Base-by-base conservation (phyloP, 2,329 filamentous ascomycete species). In the Ceratocystis albifundus region DNA sequence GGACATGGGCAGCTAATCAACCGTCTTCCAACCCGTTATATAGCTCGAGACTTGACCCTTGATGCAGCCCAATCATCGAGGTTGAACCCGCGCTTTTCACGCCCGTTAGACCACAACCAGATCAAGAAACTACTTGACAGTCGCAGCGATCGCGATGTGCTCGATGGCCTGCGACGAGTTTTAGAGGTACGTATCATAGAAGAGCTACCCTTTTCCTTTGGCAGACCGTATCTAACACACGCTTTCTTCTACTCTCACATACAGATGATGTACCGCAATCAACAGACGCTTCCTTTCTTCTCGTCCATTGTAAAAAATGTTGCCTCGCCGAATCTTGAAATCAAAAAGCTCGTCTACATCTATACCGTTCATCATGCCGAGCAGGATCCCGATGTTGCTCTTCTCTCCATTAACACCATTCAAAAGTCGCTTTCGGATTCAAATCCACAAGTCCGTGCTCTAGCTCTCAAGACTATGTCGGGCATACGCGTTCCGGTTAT, bases 281-380 rank as follows among this genome's bases (percentile, higher is more conserved):
- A 95, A 74, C 88, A 90, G 71, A 96, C 91, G 67, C 81, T 96
- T 1, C 87, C 89, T 25, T 96, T 93, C 81, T 99, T 99, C 80
- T 96, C 93, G n/a, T 89, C 91, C 28, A 89, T 99, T 66, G 90
- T 99, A 75, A 99, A 99, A 79, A 99, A 97, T 72, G 90, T 96
- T 68, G 93, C 93, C 32, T 96, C 90, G 46, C 88, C 92, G 15
- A 96, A 91, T 72, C 82, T 96, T 72, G 91, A 96, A 73, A 92
- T 97, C 76, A 95, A 96, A 78, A 97, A 97, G 76, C 85, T 99
- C 66, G 94, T 99, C 69, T 99, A 99, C 80, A 96, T 96, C 74
- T 99, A 96, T 77, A 86, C 99, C 69, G 88, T 97, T 68, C 90
- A 95, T 74, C 92, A 99, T 81, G 94, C 94, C 74, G 94, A 97